These are phyloP conservation scores for Musa schizocarpa DNA, from an alignment of 176 grass and related monocot genomes.

Conservation along the genomic window DNA sequence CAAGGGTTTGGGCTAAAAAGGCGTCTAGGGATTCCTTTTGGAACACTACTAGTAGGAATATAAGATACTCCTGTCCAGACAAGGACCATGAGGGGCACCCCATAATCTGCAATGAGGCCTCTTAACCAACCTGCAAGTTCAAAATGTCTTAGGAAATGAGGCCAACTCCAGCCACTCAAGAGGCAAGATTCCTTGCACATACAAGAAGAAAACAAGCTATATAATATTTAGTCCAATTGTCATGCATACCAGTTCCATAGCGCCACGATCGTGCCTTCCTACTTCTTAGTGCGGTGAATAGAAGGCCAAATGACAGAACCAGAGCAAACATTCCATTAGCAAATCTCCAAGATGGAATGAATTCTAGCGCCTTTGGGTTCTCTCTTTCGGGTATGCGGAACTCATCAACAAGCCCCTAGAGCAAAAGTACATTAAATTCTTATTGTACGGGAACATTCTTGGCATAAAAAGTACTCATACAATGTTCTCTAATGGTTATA, in stretches of 20 bases:
- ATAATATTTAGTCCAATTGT: not conserved
- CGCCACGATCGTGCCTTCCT: conserved; percentile 97
- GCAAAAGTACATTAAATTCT: not conserved
- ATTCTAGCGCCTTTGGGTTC: conserved; percentile 49
- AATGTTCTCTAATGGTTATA: not conserved
- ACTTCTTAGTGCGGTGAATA: conserved; percentile 80
- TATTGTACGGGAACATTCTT: not conserved
- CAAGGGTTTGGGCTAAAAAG: conserved; percentile 98
- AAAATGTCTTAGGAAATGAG: not conserved
- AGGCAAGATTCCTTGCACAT: not conserved
- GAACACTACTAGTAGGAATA: conserved; percentile 60
- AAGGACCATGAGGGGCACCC: conserved; percentile 94
- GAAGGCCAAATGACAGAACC: conserved; percentile 83
- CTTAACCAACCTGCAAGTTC: conserved; percentile 61
- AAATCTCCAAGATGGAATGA: conserved; percentile 73
- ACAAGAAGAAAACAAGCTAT: not conserved
- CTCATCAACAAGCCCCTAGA: conserved; percentile 81
- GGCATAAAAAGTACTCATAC: not conserved
- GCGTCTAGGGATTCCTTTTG: conserved; percentile 79
- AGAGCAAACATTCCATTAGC: conserved; percentile 96
- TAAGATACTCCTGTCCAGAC: conserved; percentile 98
- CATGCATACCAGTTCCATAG: conserved; percentile 69
- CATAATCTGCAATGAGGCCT: conserved; percentile 85
- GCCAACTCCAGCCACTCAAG: too few species aligned
- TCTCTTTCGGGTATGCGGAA: conserved; percentile 76